These are phyloP conservation scores for Zygotorulaspora chibaensis DNA, from an alignment of 805 yeast genomes.

Conservation along the genomic window DNA sequence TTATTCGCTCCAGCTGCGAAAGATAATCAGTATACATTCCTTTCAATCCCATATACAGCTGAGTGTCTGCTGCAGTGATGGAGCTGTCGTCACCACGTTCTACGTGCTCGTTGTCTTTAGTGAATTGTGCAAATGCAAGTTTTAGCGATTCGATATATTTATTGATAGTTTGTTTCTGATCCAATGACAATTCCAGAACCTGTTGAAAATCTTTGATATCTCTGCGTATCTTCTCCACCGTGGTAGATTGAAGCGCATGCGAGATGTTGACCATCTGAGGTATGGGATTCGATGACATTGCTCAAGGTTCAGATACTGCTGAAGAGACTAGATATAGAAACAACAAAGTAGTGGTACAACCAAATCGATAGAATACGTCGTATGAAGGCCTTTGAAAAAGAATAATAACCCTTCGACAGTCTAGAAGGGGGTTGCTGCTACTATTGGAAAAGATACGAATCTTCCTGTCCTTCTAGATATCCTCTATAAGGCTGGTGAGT, in stretches of 20 bases:
- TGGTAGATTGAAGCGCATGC: constrained; percentile 30
- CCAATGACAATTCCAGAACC: constrained; percentile 10
- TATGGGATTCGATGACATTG: constrained; percentile 21
- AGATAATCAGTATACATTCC: constrained; percentile 33
- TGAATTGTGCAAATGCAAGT: constrained; percentile 23
- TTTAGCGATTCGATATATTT: constrained; percentile 23
- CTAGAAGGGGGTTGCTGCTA: no score
- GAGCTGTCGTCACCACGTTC: constrained; percentile 17
- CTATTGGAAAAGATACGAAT: no score
- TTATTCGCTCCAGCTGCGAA: constrained; percentile 21
- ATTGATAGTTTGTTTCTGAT: constrained; percentile 19
- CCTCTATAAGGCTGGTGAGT: no score
- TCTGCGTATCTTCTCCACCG: constrained; percentile 28
- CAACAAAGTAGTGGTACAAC: no score
- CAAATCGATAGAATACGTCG: no score
- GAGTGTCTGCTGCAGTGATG: constrained; percentile 28
- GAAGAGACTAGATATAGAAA: no score
- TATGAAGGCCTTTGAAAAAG: no score
- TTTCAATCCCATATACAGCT: constrained; percentile 29
- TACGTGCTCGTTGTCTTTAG: constrained; percentile 29
- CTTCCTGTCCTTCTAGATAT: no score
- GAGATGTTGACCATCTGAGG: constrained; percentile 33
- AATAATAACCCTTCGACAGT: no score
- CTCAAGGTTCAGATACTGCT: neutral
- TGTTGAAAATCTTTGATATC: constrained; percentile 23